Evolutionary conservation across 2,329 filamentous ascomycete species (phyloP).

Genomic region (Penicillium sp.): DNA sequence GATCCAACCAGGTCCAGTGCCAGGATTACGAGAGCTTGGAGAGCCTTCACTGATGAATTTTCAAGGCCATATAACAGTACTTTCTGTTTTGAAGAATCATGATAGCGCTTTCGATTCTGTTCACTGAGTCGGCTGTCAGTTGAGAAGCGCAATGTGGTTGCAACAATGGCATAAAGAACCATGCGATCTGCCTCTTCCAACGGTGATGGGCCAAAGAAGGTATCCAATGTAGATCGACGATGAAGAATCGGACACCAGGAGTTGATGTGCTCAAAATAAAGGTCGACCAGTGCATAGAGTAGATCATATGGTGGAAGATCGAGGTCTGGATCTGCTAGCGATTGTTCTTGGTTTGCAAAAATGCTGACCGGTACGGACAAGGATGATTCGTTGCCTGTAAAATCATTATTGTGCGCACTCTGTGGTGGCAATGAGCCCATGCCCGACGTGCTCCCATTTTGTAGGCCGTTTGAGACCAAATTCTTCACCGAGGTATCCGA

Average conservation of each 20-base stretch:
- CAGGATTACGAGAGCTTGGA: slow-evolving; percentile 84
- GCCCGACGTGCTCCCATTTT: slow-evolving; percentile 22
- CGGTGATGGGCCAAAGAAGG: slow-evolving; percentile 73
- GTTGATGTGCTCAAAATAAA: slow-evolving; percentile 79
- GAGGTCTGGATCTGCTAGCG: slow-evolving; percentile 55
- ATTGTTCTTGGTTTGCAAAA: slow-evolving; percentile 49
- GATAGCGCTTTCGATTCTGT: slow-evolving; percentile 71
- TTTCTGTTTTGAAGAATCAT: slow-evolving; percentile 78
- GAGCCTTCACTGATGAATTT: slow-evolving; percentile 81
- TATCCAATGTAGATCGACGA: slow-evolving; percentile 75
- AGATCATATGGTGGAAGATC: slow-evolving; percentile 75
- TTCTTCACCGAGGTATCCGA: slow-evolving; percentile 34
- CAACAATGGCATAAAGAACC: slow-evolving; percentile 83
- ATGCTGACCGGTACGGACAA: slow-evolving; percentile 62
- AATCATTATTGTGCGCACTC: slow-evolving; percentile 27
- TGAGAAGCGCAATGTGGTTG: slow-evolving; percentile 82
- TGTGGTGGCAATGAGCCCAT: slow-evolving; percentile 23
- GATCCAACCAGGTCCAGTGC: slow-evolving; percentile 81
- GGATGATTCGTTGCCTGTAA: slow-evolving; percentile 50
- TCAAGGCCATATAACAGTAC: slow-evolving; percentile 86
- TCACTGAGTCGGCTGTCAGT: slow-evolving; percentile 73
- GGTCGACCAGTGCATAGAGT: slow-evolving; percentile 69
- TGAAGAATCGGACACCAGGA: slow-evolving; percentile 91
- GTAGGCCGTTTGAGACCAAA: slow-evolving; percentile 21
- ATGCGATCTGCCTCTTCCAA: slow-evolving; percentile 81